Base-by-base conservation (phyloP, 169 alveolate genomes). In the Eimeria falciformis region DNA sequence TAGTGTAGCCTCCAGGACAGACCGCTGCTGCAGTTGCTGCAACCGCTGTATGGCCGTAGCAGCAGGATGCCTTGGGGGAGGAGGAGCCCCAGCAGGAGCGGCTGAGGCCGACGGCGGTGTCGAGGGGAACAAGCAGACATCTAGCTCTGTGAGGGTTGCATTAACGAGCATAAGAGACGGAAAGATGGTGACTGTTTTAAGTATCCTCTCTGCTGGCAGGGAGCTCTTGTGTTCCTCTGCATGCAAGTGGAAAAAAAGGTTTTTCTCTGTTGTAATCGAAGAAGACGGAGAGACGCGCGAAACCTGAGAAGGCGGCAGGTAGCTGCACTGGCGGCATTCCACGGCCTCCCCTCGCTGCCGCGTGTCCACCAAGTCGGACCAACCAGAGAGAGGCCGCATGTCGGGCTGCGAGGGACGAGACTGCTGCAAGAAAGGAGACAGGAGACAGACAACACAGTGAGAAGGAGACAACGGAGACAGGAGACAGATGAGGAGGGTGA, bases 141-240 rank as follows among this genome's bases (percentile, higher is more conserved):
- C 98, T 29, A 96, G 94, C 81, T 94, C 95, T n/a, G 95, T 94
- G 9, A 97, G 97, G 45, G 96, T 94, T 23, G 97, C 95, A 85
- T 96, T 96, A 81, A 96, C 93, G 50, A 96, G 94, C 46, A 96
- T 95, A 14, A 96, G 91, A 29, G 97, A 96, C 21, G 98, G 98
- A 83, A 93, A 96, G 37, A 96, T 95, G 14, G 95, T 93, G 47
- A 96, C 81, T 21, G 94, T 95, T 23, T 92, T 92, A 82, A 95
- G 69, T 46, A 96, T 93, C 45, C 93, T 87, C 75, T 96, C 97
- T 25, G 97, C 97, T 3, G 98, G 98, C 56, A 96, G 75, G n/a
- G 96, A 96, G 78, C 96, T 95, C 93, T 93, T 92, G 43, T 89
- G 79, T 53, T 93, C 91, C 66, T 94, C 95, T 27, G 94, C 94